Evolutionary conservation across 1,139 yeast genomes (phyloP).

Genomic region (Saccharomyces hybrid): DNA sequence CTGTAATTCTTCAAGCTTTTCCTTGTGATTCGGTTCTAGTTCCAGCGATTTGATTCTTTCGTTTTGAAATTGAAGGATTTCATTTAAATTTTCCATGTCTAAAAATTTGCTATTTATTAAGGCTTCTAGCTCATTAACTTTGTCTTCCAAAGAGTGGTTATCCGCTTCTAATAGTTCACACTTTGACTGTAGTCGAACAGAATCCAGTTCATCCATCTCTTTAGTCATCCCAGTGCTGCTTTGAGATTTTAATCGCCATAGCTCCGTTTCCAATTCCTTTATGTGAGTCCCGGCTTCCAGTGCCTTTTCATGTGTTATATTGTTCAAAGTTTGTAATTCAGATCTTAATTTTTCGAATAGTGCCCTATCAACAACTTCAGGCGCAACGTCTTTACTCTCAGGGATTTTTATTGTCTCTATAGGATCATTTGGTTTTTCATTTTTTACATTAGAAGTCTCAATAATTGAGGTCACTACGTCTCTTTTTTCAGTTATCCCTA

Average conservation of each 20-base stretch:
- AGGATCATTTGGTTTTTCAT: not conserved
- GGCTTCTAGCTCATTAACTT: constrained; percentile 44
- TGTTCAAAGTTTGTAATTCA: constrained; percentile 42
- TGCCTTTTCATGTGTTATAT: constrained; percentile 45
- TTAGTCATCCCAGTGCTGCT: not conserved
- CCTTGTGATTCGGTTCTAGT: constrained; percentile 41
- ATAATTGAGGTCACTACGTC: too few relatives aligned
- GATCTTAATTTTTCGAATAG: constrained; percentile 33
- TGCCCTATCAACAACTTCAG: constrained; percentile 9
- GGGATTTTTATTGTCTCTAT: too few relatives aligned
- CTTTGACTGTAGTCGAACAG: constrained; percentile 41
- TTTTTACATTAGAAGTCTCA: not conserved
- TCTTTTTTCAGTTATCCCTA: too few relatives aligned
- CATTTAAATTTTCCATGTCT: constrained; percentile 47
- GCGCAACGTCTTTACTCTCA: not conserved
- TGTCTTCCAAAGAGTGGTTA: constrained; percentile 38
- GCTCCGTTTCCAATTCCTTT: constrained; percentile 41
- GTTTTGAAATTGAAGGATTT: constrained; percentile 49
- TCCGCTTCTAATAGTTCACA: constrained; percentile 43
- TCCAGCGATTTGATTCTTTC: constrained; percentile 39
- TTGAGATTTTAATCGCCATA: constrained; percentile 26
- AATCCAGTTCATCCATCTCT: constrained; percentile 4
- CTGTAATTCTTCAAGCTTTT: constrained; percentile 44
- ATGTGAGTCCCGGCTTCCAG: constrained; percentile 48
- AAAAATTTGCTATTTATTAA: constrained; percentile 50